Base-by-base conservation (phyloP, 1,139 yeast genomes). In the Diutina catenulata region DNA sequence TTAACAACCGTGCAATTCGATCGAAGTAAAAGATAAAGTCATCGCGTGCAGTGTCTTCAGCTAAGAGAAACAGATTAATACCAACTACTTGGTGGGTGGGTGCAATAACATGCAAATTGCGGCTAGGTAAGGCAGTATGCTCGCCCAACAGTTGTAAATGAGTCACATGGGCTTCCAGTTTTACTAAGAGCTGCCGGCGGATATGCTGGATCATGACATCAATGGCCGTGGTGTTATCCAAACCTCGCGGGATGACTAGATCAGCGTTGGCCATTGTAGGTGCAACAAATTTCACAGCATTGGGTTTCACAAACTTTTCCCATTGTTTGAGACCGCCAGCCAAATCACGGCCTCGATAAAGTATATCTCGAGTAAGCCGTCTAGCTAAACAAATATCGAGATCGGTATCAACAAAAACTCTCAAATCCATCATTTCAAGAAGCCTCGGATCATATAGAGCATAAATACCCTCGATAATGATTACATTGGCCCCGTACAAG, bases 401-500 rank as follows among this genome's bases (percentile, higher is more conserved):
- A 51, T 87, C 97, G 1, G 97, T 93, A 49, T 91, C 96, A 7
- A 91, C 96, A 54, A 79, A 91, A 15, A 88, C 74, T 55, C 83
- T 88, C 45, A 87, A 65, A 51, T 91, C 94, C 80, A 88, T 81
- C 49, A 87, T 55, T 14, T 72, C 80, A 39, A 81, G 58, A 9
- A 91, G 59, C 37, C 91, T 68, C 38, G 69, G 66, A 51, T 82
- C 88, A 47, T 80, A 76, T 38, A 91, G 59, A 0, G 96, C 88
- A 55, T 82, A 86, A 11, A 91, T 78, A 1, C 98, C 98, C 55
- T 91, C 98, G 29, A 91, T 64, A 11, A 91, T 80, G 43, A 91
- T 81, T 15, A 91, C 94, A 52, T 87, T 87, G 24, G 97, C 95
- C 3, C 97, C 98, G 52, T 87, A 88, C n/a, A 91, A 74, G 3